A percentile compares a stretch with the other conserved stretches of the same genome.
phyloP scores from a whole-genome alignment of 2,329 filamentous ascomycete species.

The Coleophoma crateriformis region DNA sequence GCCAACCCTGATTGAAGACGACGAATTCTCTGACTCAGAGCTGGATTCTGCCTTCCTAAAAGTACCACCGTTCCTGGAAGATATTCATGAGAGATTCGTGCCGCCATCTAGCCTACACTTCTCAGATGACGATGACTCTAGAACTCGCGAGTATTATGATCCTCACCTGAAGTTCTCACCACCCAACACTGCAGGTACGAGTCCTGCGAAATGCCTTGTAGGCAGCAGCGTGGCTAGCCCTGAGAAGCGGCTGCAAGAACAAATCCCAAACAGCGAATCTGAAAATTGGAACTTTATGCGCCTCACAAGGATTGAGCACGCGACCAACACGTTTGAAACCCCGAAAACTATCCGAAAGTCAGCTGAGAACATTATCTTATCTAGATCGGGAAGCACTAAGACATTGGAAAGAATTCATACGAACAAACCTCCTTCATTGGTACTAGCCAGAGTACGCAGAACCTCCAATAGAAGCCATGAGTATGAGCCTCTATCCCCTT shows the following conservation, averaged over 20 bases:
- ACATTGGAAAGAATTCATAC: too few species aligned
- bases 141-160: slow-evolving; percentile 18
- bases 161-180: slow-evolving; percentile 21
- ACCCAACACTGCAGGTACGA: slow-evolving; percentile 4
- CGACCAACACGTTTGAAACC: too few species aligned
- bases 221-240: not conserved
- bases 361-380: too few species aligned
- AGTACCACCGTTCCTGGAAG: not conserved
- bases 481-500: slow-evolving; percentile 30
- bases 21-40: slow-evolving; percentile 1
- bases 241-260: too few species aligned
- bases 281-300: slow-evolving; percentile 21
- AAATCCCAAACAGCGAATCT: slow-evolving; percentile 1
- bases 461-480: too few species aligned
- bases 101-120: slow-evolving; percentile 12
- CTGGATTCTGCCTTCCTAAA: not conserved
- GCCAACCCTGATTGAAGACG: not conserved
- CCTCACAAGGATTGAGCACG: not conserved
- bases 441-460: not conserved
- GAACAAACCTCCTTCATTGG: not conserved
- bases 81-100: slow-evolving; percentile 13
- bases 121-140: slow-evolving; percentile 5
- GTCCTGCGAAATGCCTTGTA: not conserved
- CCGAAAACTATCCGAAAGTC: too few species aligned
- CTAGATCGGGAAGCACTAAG: too few species aligned